Evolutionary conservation across 371 early-diverging fungal genomes (phyloP), one percentile per base, ranked within the genome.

Genomic region (Circinella minor): DNA sequence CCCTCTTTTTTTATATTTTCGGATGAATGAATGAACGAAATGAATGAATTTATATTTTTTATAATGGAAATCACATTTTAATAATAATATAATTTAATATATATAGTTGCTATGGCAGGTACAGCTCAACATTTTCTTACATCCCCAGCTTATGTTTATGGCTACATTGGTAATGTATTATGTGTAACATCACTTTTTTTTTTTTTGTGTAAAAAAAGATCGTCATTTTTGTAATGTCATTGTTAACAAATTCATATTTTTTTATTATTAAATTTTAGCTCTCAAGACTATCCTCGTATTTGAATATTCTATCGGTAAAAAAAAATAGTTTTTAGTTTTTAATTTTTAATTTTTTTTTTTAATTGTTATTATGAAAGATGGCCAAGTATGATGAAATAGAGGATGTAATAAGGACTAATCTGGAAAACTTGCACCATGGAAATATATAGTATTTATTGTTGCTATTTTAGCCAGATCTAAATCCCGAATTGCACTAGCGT

Each of bases 271-370:
- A 18, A 46, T 13, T 11, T n/a, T 36, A 77, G 81, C 78, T 17
- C 74, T 86, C 39, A 88, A 88, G 66, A 77, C 65, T 4, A 77
- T 88, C 9, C 72, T 88, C 4, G 86, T 72, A 4, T 55, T 85
- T n/a, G 88, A 88, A 74, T 88, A 88, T 55, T 71, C 78, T 18
- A 81, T 86, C 59, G 88, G 88, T 88, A 74, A 79, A 72, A 15
- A 5, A n/a, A 51, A 27, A 27, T 2, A 27, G 27, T 27, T 27
- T 27, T n/a, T n/a, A n/a, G n/a, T n/a, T n/a, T 27, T 27, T 27
- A 27, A 2, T 27, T 47, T 47, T 47, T 47, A 1, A 11, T 1
- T 47, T 47, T 11, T 9, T 15, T 9, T 47, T 9, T 1, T 47
- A 15, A 47, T 47, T 0, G 47, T 47, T 15, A 47, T 47, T 47